Base-by-base conservation (phyloP, 305 asterid genomes). In the Fraxinus velutina region DNA sequence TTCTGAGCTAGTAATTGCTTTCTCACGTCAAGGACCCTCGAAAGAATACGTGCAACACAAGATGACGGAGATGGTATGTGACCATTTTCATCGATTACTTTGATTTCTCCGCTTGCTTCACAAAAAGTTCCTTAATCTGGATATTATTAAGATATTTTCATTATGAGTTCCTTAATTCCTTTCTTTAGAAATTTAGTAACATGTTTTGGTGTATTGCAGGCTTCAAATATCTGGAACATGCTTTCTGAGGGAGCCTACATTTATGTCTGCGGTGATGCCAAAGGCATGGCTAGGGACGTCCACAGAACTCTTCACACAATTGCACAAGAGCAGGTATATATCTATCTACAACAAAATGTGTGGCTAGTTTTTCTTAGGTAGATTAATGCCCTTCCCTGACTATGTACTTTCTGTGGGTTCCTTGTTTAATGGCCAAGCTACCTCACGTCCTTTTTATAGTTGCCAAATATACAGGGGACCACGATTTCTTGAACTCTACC, bases 261-360 rank as follows among this genome's bases (percentile, higher is more conserved):
- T 0, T 96, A 96, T 36, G 99, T 94, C 3, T 95, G 99, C 6
- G 99, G 99, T 83, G 99, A 95, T 82, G 99, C 99, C 57, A 96
- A 96, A 85, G 98, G 99, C 86, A 96, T 96, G 99, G 98, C 99
- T 42, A 93, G 92, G 80, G 98, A 96, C 30, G 99, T 96, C 64
- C 99, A 96, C 84, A 89, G 97, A 79, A 94, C 95, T 55, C 96
- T 96, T 86, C 97, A 96, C 89, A 88, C 93, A 75, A 89, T 96
- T 74, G 92, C 89, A 9, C 96, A 92, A 88, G 94, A 96, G 80
- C 98, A 96, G 98, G 99, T 96, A 79, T 13, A 86, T 84, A 30
- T 36, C 47, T 57, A 8, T 44, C 55, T 44, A 1, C 29, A 22
- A 32, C 6, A 76, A 52, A 47, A 27, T 29, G 2, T 6, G 33